These are phyloP conservation scores for Dothistroma pini DNA, from an alignment of 2,329 filamentous ascomycete genomes.

Conservation along the genomic window DNA sequence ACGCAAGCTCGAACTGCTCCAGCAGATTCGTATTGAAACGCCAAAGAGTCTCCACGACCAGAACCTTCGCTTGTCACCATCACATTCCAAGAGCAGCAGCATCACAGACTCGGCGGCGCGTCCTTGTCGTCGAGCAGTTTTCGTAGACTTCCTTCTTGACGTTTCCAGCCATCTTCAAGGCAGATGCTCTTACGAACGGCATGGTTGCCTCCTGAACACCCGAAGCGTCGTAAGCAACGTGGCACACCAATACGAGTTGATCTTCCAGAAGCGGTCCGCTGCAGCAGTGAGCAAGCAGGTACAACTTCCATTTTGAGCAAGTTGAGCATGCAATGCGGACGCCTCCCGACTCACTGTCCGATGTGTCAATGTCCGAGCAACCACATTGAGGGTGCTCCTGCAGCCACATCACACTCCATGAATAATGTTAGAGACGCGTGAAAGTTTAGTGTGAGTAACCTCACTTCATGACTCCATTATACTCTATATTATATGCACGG, in stretches of 20 bases:
- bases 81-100: no score
- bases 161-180: no score
- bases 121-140: no score
- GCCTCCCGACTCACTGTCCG: not conserved
- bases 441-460: not conserved
- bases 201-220: not conserved
- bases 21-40: no score
- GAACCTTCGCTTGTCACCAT: no score
- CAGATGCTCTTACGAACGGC: not conserved
- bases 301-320: not conserved
- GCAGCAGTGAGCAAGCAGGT: constrained; percentile 1
- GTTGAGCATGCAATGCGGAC: not conserved
- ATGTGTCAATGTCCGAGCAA: not conserved
- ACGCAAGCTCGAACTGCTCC: no score
- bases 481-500: not conserved
- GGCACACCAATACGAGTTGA: not conserved
- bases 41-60: no score
- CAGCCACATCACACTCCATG: not conserved
- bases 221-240: not conserved
- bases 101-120: no score
- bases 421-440: no score
- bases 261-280: not conserved
- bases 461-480: not conserved
- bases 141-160: no score
- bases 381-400: not conserved